Base-by-base conservation (phyloP, 1,284 basidiomycete species). In the Rhodofomes roseus region DNA sequence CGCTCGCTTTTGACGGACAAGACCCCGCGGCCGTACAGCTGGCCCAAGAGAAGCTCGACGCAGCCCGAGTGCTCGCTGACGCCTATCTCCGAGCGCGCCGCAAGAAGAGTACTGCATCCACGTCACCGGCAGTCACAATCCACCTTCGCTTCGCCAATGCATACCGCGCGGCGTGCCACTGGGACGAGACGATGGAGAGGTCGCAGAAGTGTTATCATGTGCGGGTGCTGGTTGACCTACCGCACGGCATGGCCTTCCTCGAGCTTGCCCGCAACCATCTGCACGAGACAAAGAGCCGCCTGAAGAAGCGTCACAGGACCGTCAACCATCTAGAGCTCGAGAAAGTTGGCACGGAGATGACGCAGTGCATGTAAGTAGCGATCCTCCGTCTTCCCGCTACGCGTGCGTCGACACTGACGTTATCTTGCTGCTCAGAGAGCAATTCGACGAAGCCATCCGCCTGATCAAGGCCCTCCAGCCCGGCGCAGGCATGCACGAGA, bases 141-240 rank as follows among this genome's bases (percentile, higher is more conserved):
- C 46, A 25, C 16, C 56, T n/a, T 18, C 56, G 22, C 22, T 57
- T 23, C 23, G 22, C 34, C 16, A 29, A 16, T 4, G 56, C 29
- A 29, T 58, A 29, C 31, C 34, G 25, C 14, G 18, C 29, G 12
- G 34, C 36, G 31, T 55, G 29, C 27, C 4, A 5, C 12, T 44
- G 7, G 61, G 59, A 12, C 63, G 62, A 8, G 71, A 75, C 18
- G 60, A 66, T 3, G 79, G 78, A n/a, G 14, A 27, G 14, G 76
- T 60, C 70, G 18, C 41, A 41, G 39, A 41, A 52, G 34, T 23
- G 31, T 1, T 84, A 85, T 62, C 76, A 76, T 20, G 59, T 72
- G 1, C 67, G 81, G 12, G 82, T 79, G 66, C 71, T 82, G 2
- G 81, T 81, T 1, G 77, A 80, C 4, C 69, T 86, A 4, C 81